Percentiles rank a stretch among this genome's conserved stretches.
Evolutionary conservation across 2,329 filamentous ascomycete species (phyloP).

Genomic region (Cladosporium sp.): DNA sequence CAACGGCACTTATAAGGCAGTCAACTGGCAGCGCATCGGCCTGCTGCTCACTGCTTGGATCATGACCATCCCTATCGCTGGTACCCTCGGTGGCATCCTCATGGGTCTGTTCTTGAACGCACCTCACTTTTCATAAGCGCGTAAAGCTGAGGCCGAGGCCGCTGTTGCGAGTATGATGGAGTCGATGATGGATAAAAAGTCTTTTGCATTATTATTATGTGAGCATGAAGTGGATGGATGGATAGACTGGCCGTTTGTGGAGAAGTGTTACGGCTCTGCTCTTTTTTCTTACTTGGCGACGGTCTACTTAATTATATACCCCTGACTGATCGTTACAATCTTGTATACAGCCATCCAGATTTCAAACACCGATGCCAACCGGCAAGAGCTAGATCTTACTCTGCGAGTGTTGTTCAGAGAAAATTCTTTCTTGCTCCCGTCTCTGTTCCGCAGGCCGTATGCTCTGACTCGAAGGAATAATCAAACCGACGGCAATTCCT

Average conservation of each 20-base stretch:
- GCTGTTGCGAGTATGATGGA: too few species aligned
- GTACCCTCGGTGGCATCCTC: constrained; percentile 55
- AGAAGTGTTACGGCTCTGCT: too few species aligned
- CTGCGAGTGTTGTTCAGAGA: too few species aligned
- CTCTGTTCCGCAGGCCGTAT: too few species aligned
- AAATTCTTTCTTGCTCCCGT: too few species aligned
- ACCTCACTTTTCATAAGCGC: constrained; percentile 38
- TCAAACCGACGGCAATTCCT: too few species aligned
- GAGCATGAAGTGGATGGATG: not conserved
- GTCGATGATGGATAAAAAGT: not conserved
- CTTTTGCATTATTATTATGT: not conserved
- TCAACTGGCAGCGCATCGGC: constrained; percentile 61
- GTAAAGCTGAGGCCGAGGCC: not conserved
- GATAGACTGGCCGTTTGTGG: too few species aligned
- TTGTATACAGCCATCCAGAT: too few species aligned
- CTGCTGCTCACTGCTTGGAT: constrained; percentile 60
- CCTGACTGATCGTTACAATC: not conserved
- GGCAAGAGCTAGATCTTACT: too few species aligned
- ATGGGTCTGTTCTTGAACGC: constrained; percentile 62
- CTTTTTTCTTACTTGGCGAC: too few species aligned
- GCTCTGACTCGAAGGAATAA: too few species aligned
- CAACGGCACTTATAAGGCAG: constrained; percentile 54
- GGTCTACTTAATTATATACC: not conserved
- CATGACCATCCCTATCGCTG: constrained; percentile 56
- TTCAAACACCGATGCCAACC: too few species aligned